Percentiles rank a stretch among this genome's conserved stretches.
Evolutionary conservation across 495 filamentous ascomycete species (phyloP).

Genomic region (Penicillium herquei): DNA sequence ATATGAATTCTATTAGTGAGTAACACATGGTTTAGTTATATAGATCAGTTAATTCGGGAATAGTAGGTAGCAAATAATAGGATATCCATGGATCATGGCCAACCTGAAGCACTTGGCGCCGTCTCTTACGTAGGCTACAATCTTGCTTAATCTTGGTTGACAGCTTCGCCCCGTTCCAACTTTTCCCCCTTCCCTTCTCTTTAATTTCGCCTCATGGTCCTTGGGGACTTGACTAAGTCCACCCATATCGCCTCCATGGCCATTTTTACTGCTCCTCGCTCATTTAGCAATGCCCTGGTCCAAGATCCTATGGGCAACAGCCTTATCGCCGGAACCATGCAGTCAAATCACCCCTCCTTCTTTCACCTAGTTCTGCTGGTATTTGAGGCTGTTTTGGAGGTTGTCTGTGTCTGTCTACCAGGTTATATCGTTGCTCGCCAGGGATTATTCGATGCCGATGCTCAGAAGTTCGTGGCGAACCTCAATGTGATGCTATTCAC

Average conservation of each 20-base stretch:
- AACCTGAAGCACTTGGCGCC: too few species aligned
- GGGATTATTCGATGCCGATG: slow-evolving; percentile 90
- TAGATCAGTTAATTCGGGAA: too few species aligned
- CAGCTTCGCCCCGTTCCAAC: not conserved
- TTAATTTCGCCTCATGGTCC: too few species aligned
- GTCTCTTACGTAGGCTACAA: not conserved
- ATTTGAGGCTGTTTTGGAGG: slow-evolving; percentile 94
- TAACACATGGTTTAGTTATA: too few species aligned
- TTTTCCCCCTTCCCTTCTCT: not conserved
- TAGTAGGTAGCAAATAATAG: too few species aligned
- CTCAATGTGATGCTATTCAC: slow-evolving; percentile 93
- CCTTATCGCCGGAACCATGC: slow-evolving; percentile 28
- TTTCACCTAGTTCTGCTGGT: slow-evolving; percentile 79
- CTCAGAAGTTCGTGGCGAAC: slow-evolving; percentile 94
- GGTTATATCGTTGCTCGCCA: slow-evolving; percentile 89
- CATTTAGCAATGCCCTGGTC: slow-evolving; percentile 52
- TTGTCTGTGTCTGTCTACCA: slow-evolving; percentile 90
- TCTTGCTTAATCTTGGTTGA: not conserved
- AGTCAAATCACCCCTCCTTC: slow-evolving; percentile 63
- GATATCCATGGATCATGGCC: too few species aligned
- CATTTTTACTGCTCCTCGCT: slow-evolving; percentile 60
- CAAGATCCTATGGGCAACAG: slow-evolving; percentile 35
- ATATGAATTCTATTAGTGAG: too few species aligned
- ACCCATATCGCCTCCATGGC: slow-evolving; percentile 34
- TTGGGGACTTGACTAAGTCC: too few species aligned